Base-by-base conservation (phyloP, 805 yeast genomes). In the Monosporozyma solicola region DNA sequence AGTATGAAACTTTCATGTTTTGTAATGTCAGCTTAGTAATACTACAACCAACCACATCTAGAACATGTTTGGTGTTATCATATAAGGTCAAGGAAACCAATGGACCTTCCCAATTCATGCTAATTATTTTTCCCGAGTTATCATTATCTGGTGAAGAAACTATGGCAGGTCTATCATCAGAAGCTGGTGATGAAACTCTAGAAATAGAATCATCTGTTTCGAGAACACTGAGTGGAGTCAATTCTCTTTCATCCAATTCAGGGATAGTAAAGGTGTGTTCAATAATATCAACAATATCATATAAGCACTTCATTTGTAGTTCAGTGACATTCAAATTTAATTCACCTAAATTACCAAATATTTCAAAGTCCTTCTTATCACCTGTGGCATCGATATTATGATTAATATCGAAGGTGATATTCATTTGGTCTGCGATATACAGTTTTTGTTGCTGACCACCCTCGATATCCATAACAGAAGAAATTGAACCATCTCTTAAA, bases 361-460 rank as follows among this genome's bases (percentile, higher is more conserved):
- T 71, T 1, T 69, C 68, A 33, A 81, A 72, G 0, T 78, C 69
- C 0, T 95, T 84, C 2, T 74, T 61, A 3, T 74, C 61, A 3
- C 59, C 52, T 2, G 63, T 68, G 2, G 62, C 61, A 1, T 58
- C 52, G 13, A 80, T 84, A 44, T 73, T 69, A 58, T 81, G 79
- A 45, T 83, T 79, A 25, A 88, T 74, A 45, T 79, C 71, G 57
- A 89, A 82, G 0, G 71, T 64, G 47, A 89, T 64, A 61, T 86
- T 87, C 54, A 87, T 72, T 47, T 79, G 77, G 25, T 84, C 82
- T 41, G 88, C 77, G 47, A 92, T 80, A 53, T 85, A 83, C 32
- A 85, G 70, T 1, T 70, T 60, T 59, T 87, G 95, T 15, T 68
- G 63, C 2, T 68, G 59, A 2, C 64, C 74, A 9, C 72, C 70